phyloP scores from a whole-genome alignment of 2,329 filamentous ascomycete species.

The Colletotrichum viniferum region DNA sequence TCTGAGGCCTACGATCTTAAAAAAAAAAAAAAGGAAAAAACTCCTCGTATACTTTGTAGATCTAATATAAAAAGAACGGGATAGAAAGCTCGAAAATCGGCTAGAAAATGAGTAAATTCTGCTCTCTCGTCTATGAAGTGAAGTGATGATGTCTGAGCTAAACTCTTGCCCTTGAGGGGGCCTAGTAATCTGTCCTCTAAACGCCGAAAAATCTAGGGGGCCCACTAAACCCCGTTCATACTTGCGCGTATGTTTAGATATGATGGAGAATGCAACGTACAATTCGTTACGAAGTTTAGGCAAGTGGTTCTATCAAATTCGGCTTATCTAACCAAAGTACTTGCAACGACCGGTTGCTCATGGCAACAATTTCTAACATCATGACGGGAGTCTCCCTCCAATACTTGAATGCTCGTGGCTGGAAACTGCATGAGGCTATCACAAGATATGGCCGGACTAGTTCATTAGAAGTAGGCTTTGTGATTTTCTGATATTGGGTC shows the following conservation, averaged over 20 bases:
- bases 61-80: too few relatives aligned
- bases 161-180: too few relatives aligned
- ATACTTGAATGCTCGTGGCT: neutral
- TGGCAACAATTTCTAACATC: neutral
- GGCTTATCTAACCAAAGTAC: neutral
- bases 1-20: too few relatives aligned
- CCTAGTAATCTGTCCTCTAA: too few relatives aligned
- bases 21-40: too few relatives aligned
- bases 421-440: neutral
- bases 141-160: too few relatives aligned
- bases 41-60: too few relatives aligned
- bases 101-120: too few relatives aligned
- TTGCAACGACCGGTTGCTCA: neutral
- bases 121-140: too few relatives aligned
- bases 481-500: neutral
- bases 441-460: accelerated
- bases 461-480: neutral
- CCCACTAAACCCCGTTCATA: too few relatives aligned
- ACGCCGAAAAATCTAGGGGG: too few relatives aligned
- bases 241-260: accelerated
- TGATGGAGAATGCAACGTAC: neutral
- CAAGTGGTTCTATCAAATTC: neutral
- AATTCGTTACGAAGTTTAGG: accelerated
- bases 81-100: too few relatives aligned
- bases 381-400: neutral